Evolutionary conservation across 805 yeast species (phyloP).

Genomic region (Starmera dryadoides): DNA sequence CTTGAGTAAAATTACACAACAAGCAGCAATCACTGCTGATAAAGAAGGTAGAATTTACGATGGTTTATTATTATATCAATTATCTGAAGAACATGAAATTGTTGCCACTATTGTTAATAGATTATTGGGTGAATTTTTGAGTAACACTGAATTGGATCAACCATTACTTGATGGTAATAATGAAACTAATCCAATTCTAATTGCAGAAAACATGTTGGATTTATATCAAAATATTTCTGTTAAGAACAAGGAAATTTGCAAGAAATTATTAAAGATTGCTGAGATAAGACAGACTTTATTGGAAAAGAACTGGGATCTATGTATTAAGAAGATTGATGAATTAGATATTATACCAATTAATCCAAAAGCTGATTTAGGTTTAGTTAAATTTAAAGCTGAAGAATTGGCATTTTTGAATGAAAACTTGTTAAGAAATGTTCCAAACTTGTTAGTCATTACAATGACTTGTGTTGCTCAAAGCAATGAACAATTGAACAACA

Average conservation of each 20-base stretch:
- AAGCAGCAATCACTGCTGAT: slow-evolving; percentile 80
- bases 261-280: slow-evolving; percentile 56
- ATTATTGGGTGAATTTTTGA: slow-evolving; percentile 69
- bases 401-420: slow-evolving; percentile 61
- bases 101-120: slow-evolving; percentile 71
- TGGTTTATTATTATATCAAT: slow-evolving; percentile 77
- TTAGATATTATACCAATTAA: slow-evolving; percentile 62
- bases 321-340: slow-evolving; percentile 46
- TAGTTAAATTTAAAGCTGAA: slow-evolving; percentile 61
- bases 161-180: slow-evolving; percentile 32
- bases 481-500: slow-evolving; percentile 30
- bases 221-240: slow-evolving; percentile 52
- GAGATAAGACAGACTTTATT: slow-evolving; percentile 56
- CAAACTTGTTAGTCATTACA: slow-evolving; percentile 69
- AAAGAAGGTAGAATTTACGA: slow-evolving; percentile 88
- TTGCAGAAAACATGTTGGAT: slow-evolving; percentile 29
- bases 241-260: slow-evolving; percentile 60
- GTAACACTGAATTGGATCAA: slow-evolving; percentile 61
- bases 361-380: slow-evolving; percentile 20
- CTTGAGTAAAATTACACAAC: slow-evolving; percentile 66
- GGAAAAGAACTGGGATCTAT: slow-evolving; percentile 49
- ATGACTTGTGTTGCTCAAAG: slow-evolving; percentile 70
- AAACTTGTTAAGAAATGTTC: slow-evolving; percentile 68
- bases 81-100: slow-evolving; percentile 80
- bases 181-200: slow-evolving; percentile 35